These are phyloP conservation scores for Lipomyces starkeyi DNA, from an alignment of 805 yeast genomes.

Conservation along the genomic window DNA sequence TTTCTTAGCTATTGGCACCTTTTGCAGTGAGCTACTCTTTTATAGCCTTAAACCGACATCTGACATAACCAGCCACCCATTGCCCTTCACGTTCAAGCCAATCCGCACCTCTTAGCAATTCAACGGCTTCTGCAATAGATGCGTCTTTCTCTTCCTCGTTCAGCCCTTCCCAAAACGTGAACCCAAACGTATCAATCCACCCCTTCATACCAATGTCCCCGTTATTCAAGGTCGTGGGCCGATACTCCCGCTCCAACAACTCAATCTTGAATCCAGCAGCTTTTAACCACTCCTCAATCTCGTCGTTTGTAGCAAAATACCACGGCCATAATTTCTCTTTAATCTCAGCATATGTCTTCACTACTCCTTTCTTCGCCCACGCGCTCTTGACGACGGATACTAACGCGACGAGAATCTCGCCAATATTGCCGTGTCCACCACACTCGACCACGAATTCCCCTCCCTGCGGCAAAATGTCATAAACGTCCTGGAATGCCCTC, in stretches of 20 bases:
- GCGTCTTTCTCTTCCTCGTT: conserved; percentile 22
- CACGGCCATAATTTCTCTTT: conserved; percentile 35
- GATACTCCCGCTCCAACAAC: conserved; percentile 35
- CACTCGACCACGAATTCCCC: conserved; percentile 41
- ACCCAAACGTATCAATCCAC: conserved; percentile 42
- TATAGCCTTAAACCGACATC: conserved; percentile 37
- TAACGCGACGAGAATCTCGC: conserved; percentile 40
- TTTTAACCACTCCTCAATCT: conserved; percentile 21
- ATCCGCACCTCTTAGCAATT: conserved; percentile 21
- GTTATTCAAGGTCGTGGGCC: conserved; percentile 37
- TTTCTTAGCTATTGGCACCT: background rate
- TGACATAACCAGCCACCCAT: conserved; percentile 39
- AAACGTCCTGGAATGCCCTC: conserved; percentile 34
- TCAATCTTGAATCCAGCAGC: conserved; percentile 40
- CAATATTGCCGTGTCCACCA: conserved; percentile 42
- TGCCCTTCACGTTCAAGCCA: conserved; percentile 26
- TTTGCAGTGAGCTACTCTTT: conserved; percentile 13
- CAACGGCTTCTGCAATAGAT: conserved; percentile 34
- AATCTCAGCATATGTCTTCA: conserved; percentile 15
- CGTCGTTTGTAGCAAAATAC: conserved; percentile 37
- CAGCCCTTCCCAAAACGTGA: conserved; percentile 36
- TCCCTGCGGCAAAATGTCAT: conserved; percentile 29
- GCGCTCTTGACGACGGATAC: conserved; percentile 25
- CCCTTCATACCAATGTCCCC: conserved; percentile 37
- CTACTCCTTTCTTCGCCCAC: conserved; percentile 17